Evolutionary conservation across 805 yeast genomes (phyloP), one percentile per base, ranked within the genome.

Genomic region (Barnettozyma californica): DNA sequence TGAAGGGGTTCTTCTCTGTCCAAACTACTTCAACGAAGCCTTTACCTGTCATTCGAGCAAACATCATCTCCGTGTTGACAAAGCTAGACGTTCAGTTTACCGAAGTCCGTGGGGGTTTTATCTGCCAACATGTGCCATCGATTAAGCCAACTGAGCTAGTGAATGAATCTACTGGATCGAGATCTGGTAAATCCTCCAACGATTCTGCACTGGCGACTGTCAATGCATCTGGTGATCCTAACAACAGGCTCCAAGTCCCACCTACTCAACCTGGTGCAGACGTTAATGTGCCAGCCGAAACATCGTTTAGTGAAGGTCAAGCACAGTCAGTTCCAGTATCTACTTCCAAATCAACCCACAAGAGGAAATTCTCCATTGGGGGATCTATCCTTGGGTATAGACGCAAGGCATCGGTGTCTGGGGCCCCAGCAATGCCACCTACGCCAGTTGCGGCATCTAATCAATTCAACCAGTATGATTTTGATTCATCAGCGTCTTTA

Each of bases 21-120:
- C 97, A 91, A 68, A 87, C 96, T 1, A 91, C 98, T 0, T 89
- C 97, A 2, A 87, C 96, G 4, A 89, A 89, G 59, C 94, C 96
- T 18, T 73, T 92, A 48, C 91, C 95, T 11, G 86, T 87, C 53
- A 90, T 91, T 49, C 78, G 97, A 47, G 82, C 86, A 61, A 91
- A 87, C 62, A 82, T 91, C 37, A 86, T 91, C 26, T 76, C 81
- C 19, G 92, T 86, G 1, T 74, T 91, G 62, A 81, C 81, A 18
- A 80, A 80, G 53, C 73, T 88, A 61, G 89, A 88, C 25, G 94
- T 92, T 43, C 80, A 81, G 50, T 91, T 77, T 64, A 85, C 83
- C 53, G 98, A 91, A 67, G 95, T 91, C 20, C 85, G 85, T 61
- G 97, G 98, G 50, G 98, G 97, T 0, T 91, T 92, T 64, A 77